Evolutionary conservation across 106 monocot species (phyloP), one percentile per base, ranked within the genome.

Genomic region (Acorus gramineus): DNA sequence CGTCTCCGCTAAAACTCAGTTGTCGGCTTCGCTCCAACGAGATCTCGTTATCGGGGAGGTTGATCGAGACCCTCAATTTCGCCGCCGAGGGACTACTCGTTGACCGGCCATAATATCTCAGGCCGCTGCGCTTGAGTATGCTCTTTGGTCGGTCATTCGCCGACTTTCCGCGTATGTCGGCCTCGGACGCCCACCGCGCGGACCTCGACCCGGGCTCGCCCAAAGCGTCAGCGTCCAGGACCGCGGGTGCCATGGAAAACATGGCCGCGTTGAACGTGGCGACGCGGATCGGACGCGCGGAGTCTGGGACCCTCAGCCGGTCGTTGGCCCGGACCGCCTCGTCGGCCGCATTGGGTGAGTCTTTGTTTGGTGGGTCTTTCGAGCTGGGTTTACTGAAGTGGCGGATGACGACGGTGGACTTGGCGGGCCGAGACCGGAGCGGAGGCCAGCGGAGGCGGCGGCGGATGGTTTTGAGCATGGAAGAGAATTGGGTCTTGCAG

Each of bases 231-330:
- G 28, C 28, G 28, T 28, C 28, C 28, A 72, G 75, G 14, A 85
- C 76, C 0, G 73, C 79, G 2, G 89, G 84, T 0, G 89, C 89
- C 84, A 86, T 84, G 56, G 93, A 86, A 73, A 94, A 94, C 81
- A 94, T 79, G 62, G 84, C 86, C 3, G 81, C 93, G 77, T 89
- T 84, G 86, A 94, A 94, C 1, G 93, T 86, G 4, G 89, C 89
- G 11, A 94, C 47, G 3, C 91, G 78, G 44, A 87, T 72, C 9
- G 60, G 65, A 51, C 55, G 45, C 7, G 6, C 42, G 42, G 42
- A 8, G 3, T 11, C 42, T 28, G n/a, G 8, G 28, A 8, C 4
- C 11, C 2, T 8, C 42, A 14, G 9, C 61, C 11, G 3, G 3
- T 46, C 3, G 3, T 61, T 61, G 6, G 4, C 47, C 0, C 7